Base-by-base conservation (phyloP, 1,284 basidiomycete genomes). In the Thecaphora thlaspeos region DNA sequence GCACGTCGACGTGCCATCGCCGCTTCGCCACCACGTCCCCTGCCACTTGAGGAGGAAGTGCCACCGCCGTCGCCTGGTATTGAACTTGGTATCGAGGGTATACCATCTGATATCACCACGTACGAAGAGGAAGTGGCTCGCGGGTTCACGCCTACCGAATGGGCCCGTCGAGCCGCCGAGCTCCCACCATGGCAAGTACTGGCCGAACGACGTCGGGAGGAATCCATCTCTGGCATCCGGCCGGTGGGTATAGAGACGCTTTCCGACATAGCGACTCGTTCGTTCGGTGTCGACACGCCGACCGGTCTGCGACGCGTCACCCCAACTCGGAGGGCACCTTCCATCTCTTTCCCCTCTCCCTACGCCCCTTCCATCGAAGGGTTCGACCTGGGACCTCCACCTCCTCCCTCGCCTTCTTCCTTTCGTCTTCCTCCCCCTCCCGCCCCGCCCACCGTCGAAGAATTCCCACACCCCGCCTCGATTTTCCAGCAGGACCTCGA, bases 241-340 rank as follows among this genome's bases (percentile, higher is more conserved):
- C 9, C 38, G 11, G 7, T 18, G 11, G 38, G 38, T 10, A 19
- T 40, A 18, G 38, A 40, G 19, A 40, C 38, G 18, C 4, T 40
- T 18, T 21, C 18, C 38, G 38, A 40, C 5, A 40, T 22, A 3
- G 38, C 38, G 38, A 41, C 46, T 4, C 48, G 58, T 10, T 51
- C 54, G 10, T 24, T 61, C 4, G 61, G 54, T 15, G 42, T 65
- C 14, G 62, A 65, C 38, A 65, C 62, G n/a, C 62, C 62, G 14
- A 57, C 58, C 0, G 62, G 62, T 1, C 39, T 65, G 3, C 48
- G 62, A 18, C 36, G 32, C 5, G 11, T 34, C 7, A 34, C 32
- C 4, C 32, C 32, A 4, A 34, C 15, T 14, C 32, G 32, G 12
- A 7, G 32, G 5, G 7, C 32, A 4, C 32, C 32, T 15, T 34